Base-by-base conservation (phyloP, 164 flowering plant genomes). In the Protea cynaroides region DNA sequence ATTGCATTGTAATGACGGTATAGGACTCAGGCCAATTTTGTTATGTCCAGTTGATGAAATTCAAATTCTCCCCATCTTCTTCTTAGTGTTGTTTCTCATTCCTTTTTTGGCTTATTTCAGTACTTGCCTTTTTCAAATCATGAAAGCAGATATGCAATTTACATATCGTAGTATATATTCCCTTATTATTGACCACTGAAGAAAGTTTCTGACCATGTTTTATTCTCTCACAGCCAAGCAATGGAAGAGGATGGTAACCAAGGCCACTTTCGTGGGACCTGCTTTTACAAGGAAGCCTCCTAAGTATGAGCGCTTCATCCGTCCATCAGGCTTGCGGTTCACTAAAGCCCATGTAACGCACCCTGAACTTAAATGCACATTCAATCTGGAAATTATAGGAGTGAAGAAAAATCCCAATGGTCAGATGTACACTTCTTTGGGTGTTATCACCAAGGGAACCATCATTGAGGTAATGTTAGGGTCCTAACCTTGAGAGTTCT, bases 241-340 rank as follows among this genome's bases (percentile, higher is more conserved):
- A 64, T 94, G 98, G 98, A 94, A 94, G 74, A 83, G 97, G 75
- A 94, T 94, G 98, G 82, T 94, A 51, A 94, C 98, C 6, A 94
- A 94, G 70, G 96, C 78, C 56, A 94, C 97, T 23, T 91, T 94
- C 78, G 97, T 94, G 7, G 97, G 97, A 65, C 87, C 91, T 21
- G 78, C 87, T 25, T 94, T 94, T 65, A 94, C 99, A 10, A 84
- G 99, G 64, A 94, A 94, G 71, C 97, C 97, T 62, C 99, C 99
- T 3, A 94, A 94, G 75, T 94, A 91, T 69, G 99, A 94, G 78
- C 82, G 99, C 14, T 91, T 94, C 75, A 89, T 94, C 53, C 96
- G 97, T 56, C 99, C 99, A 1, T 51, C 83, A 19, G 97, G 97
- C 1, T 69, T 94, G 78, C 85, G 97, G 40, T 94, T 94, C 63